phyloP scores from a whole-genome alignment of 1,139 yeast species.

The Arxiozyma heterogenica region DNA sequence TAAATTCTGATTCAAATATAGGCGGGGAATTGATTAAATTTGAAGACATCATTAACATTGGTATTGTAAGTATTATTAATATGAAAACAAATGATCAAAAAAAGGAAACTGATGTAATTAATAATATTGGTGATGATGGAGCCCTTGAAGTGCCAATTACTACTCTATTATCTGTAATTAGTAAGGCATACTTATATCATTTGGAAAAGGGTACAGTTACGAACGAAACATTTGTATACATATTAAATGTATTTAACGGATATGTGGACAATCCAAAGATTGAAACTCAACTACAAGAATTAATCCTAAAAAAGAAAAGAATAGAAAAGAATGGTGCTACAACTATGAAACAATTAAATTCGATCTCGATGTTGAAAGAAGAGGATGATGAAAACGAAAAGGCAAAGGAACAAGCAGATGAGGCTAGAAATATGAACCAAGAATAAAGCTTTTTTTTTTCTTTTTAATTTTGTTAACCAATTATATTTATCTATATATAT shows the following conservation, averaged over 20 bases:
- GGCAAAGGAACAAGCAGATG: background rate
- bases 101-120: background rate
- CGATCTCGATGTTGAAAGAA: background rate
- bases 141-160: conserved; percentile 13
- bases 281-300: conserved; percentile 33
- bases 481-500: no score
- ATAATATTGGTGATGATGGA: background rate
- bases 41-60: conserved; percentile 56
- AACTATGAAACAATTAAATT: background rate
- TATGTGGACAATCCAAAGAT: conserved; percentile 37
- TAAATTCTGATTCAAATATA: conserved; percentile 3
- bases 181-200: conserved; percentile 64
- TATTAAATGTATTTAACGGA: conserved; percentile 43
- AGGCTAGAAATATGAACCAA: background rate
- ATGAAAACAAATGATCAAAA: conserved; percentile 27
- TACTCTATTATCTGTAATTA: conserved; percentile 56
- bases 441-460: background rate
- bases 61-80: conserved; percentile 64
- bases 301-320: conserved; percentile 31
- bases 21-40: conserved; percentile 28
- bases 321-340: conserved; percentile 14
- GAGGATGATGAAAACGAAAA: background rate
- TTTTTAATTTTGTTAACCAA: background rate
- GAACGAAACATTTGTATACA: conserved; percentile 38
- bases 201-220: conserved; percentile 35